Conservation (phyloP, 75 land plant genomes). For the Selaginella tamariscina region DNA sequence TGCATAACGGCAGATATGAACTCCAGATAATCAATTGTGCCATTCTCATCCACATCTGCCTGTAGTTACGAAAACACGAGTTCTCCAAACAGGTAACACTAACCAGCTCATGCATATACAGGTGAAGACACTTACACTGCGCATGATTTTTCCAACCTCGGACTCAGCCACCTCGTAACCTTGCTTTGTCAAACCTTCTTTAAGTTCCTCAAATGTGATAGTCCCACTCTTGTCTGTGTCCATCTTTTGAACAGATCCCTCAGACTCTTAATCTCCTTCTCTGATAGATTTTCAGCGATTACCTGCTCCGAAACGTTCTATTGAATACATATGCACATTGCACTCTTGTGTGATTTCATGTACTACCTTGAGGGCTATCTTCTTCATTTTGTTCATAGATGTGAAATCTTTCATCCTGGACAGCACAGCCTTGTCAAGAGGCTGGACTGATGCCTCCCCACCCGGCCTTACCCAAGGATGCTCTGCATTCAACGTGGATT, state of each 20-base stretch:
- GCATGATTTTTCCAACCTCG: slow-evolving; percentile 27
- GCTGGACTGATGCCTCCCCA: slow-evolving; percentile 86
- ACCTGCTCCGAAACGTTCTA: no score
- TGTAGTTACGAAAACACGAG: slow-evolving; percentile 13
- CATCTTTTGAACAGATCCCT: slow-evolving; percentile 38
- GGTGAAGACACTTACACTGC: slow-evolving; percentile 16
- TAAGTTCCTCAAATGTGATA: slow-evolving; percentile 36
- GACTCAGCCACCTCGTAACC: slow-evolving; percentile 27
- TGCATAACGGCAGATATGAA: slow-evolving; percentile 78
- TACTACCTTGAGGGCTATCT: slow-evolving; percentile 78
- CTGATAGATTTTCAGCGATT: slow-evolving; percentile 38
- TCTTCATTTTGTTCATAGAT: slow-evolving; percentile 93
- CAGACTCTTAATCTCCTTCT: slow-evolving; percentile 40
- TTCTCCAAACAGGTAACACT: neutral
- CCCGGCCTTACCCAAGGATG: slow-evolving; percentile 90
- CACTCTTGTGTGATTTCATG: no score
- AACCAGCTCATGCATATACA: neutral
- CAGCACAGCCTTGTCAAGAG: slow-evolving; percentile 73
- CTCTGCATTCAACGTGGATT: slow-evolving; percentile 24
- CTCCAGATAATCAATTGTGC: slow-evolving; percentile 64
- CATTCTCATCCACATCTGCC: slow-evolving; percentile 87
- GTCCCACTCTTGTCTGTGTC: slow-evolving; percentile 43
- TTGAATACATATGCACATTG: no score
- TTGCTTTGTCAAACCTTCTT: slow-evolving; percentile 19
- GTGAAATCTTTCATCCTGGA: slow-evolving; percentile 90